Base-by-base conservation (phyloP, 2,329 filamentous ascomycete species). In the Talaromyces sp. region DNA sequence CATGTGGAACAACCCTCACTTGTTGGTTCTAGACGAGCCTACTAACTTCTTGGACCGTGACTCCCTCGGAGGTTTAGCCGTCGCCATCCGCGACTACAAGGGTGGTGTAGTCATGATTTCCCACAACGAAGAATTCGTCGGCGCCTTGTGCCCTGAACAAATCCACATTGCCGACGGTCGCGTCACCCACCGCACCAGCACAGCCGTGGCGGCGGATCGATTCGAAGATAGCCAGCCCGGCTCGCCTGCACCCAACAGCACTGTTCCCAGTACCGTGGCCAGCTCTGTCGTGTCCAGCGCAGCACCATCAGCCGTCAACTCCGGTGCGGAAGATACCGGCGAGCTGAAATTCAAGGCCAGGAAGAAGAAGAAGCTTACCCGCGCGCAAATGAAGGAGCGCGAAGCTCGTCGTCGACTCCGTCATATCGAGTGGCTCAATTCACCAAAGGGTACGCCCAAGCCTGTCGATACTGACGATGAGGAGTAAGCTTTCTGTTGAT, bases 21-120 rank as follows among this genome's bases (percentile, higher is more conserved):
- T 99, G 73, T 87, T 99, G 67, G 95, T 99, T 58, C 89, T 99
- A 27, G 95, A 99, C 85, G 94, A 99, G 82, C 95, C 95, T 65
- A 98, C 95, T 77, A 99, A 99, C 83, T 99, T 97, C 86, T 88
- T 99, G 83, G 95, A 99, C 76, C 93, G 95, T 72, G 95, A 99
- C 81, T 97, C 93, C 16, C 89, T 99, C 19, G 96, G 95, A 75
- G 95, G 94, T 78, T 87, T 99, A 63, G 93, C 95, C n/a, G 93
- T 97, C 47, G 95, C 95, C 70, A 98, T 99, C 74, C 92, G 93
- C 71, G 95, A 98, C 76, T 99, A 96, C 87, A 96, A 93, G 83
- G 95, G 95, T 70, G 95, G 95, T 78, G 95, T 99, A 2, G 93
- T 99, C 69, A 96, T 99, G 89, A 99, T 99, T 79, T 97, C 93